Evolutionary conservation across 345 rosid species (phyloP).

Genomic region (Dipteronia dyeriana): DNA sequence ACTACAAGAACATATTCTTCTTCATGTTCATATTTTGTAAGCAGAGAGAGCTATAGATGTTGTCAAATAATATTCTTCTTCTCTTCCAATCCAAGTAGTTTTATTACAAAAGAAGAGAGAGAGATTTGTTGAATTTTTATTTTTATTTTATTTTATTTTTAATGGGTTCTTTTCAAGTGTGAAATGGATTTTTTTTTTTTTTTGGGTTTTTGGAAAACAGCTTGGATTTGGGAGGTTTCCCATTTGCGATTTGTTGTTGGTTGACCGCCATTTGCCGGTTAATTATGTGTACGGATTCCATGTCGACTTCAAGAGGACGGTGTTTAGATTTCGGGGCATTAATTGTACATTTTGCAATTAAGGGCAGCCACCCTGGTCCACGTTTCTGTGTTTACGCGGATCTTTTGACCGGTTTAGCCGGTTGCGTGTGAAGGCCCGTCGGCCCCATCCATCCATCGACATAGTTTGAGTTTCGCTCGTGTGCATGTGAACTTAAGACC

Average conservation of each 20-base stretch:
- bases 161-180: conserved; percentile 35
- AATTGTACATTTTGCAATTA: conserved; percentile 25
- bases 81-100: conserved; percentile 18
- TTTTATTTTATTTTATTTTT: neutral
- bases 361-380: conserved; percentile 33
- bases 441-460: neutral
- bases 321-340: conserved; percentile 41
- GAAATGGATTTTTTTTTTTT: conserved; percentile 35
- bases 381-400: conserved; percentile 32
- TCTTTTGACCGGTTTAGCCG: conserved; percentile 42
- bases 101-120: neutral
- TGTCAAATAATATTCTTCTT: conserved; percentile 6
- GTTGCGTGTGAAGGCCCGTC: no score
- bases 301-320: conserved; percentile 35
- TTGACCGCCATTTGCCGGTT: conserved; percentile 76
- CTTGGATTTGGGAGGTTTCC: conserved; percentile 58
- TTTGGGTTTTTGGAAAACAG: conserved; percentile 61
- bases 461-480: no score
- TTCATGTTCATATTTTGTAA: conserved; percentile 17
- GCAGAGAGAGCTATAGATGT: neutral
- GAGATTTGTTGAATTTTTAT: neutral
- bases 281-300: conserved; percentile 26
- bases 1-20: conserved; percentile 36
- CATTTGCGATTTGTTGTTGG: conserved; percentile 22
- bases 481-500: no score